Percentiles rank a stretch among this genome's conserved stretches.
phyloP scores from a whole-genome alignment of 805 yeast species.

The Sugiyamaella chiloensis region DNA sequence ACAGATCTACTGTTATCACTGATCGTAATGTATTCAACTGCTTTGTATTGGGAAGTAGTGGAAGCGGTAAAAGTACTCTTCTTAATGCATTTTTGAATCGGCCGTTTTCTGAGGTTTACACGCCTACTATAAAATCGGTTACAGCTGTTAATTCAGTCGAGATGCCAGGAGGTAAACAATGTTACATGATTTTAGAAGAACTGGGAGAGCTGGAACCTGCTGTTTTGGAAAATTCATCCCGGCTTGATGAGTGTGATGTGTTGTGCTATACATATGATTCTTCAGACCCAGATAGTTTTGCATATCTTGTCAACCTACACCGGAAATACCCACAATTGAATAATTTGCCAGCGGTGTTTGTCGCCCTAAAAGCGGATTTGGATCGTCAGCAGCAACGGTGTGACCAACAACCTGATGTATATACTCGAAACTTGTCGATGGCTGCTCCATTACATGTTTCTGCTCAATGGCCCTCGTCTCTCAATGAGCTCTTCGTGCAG shows the following conservation, averaged over 20 bases:
- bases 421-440: slow-evolving; percentile 59
- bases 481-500: slow-evolving; percentile 80
- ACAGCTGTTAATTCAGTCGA: slow-evolving; percentile 91
- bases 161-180: slow-evolving; percentile 90
- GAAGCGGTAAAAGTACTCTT: slow-evolving; percentile 83
- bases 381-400: slow-evolving; percentile 94
- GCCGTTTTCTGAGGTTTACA: slow-evolving; percentile 62
- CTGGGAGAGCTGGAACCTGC: slow-evolving; percentile 84
- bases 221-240: slow-evolving; percentile 62
- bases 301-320: slow-evolving; percentile 70
- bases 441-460: slow-evolving; percentile 89
- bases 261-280: slow-evolving; percentile 89
- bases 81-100: slow-evolving; percentile 79
- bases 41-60: slow-evolving; percentile 77
- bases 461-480: slow-evolving; percentile 82
- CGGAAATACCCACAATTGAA: slow-evolving; percentile 54
- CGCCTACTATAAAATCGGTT: slow-evolving; percentile 78
- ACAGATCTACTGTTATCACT: slow-evolving; percentile 57
- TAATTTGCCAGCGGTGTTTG: slow-evolving; percentile 77
- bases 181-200: slow-evolving; percentile 87
- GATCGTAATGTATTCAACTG: slow-evolving; percentile 94
- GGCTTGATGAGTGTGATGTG: slow-evolving; percentile 85
- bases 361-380: slow-evolving; percentile 90
- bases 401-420: slow-evolving; percentile 82
- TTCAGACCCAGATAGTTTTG: slow-evolving; percentile 92